Base-by-base conservation (phyloP, 495 filamentous ascomycete species). In the Clavariopsis aquatica region DNA sequence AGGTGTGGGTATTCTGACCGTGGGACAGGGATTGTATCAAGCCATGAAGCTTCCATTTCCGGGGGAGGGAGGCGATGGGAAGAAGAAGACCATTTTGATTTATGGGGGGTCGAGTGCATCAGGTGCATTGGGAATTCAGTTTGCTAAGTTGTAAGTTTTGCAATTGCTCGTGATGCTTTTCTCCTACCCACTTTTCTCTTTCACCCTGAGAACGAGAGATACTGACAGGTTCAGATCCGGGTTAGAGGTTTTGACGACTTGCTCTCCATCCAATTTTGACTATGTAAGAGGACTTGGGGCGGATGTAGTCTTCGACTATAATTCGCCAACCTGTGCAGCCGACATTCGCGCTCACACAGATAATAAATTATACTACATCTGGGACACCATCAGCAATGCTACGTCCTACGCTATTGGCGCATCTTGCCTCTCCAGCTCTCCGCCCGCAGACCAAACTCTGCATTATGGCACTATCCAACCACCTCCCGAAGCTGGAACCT, bases 71-170 rank as follows among this genome's bases (percentile, higher is more conserved):
- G 12, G 31, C 12, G 31, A 34, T 34, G 31, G 45, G 22, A 46
- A 52, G 47, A 72, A 73, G 57, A 17, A 34, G 29, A 20, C 49
- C 45, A 61, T 86, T 20, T 70, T 87, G 36, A 76, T 87, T 22
- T 86, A 83, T 72, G 84, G 84, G 6, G 74, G 72, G 15, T 68
- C 60, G 22, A 69, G 69, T 12, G 74, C 72, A 19, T 84, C 80
- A 6, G 84, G 82, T 0, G 79, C 79, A 12, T 71, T 84, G 47
- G 82, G 80, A 1, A 83, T 85, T 12, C 84, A 87, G 60, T 78
- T 81, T 24, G 82, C 83, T 24, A 80, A 76, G 60, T 59, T 81
- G 64, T 66, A 31, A 27, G 63, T 26, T 20, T n/a, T 53, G 2
- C 27, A 12, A 12, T 12, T 47, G 9, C 41, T n/a, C 20, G 46